Conservation (phyloP, 306 rosid species). For the Cajanus cajan region DNA sequence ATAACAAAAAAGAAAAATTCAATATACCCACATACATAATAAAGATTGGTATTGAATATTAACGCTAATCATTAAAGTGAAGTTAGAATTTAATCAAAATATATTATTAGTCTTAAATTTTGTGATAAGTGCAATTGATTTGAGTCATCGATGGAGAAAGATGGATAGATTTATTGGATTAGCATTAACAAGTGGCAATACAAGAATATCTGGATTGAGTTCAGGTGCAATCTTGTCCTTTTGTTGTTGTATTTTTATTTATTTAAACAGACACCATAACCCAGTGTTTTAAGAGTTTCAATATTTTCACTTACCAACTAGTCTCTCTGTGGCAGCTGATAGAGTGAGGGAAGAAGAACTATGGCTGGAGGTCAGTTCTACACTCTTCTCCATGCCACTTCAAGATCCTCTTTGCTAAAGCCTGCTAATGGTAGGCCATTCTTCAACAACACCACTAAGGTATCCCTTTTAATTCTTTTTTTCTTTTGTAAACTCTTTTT, state of each 20-base stretch:
- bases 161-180: neutral
- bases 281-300: neutral
- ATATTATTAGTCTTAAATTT: no score
- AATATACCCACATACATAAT: no score
- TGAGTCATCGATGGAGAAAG: neutral
- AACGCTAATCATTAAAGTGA: no score
- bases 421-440: slow-evolving; percentile 5
- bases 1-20: no score
- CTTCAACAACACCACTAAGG: slow-evolving; percentile 34
- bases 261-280: neutral
- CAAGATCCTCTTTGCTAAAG: slow-evolving; percentile 31
- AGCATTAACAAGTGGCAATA: neutral
- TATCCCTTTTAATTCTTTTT: neutral
- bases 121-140: neutral
- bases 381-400: slow-evolving; percentile 27
- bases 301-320: neutral
- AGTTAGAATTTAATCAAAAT: no score
- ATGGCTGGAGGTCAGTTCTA: slow-evolving; percentile 34
- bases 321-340: neutral
- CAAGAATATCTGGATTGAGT: neutral
- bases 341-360: neutral
- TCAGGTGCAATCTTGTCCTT: slow-evolving; percentile 21
- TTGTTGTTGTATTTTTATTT: neutral
- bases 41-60: no score
- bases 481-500: neutral